phyloP scores from a whole-genome alignment of 345 rosid genomes.

The Anacardium occidentale region DNA sequence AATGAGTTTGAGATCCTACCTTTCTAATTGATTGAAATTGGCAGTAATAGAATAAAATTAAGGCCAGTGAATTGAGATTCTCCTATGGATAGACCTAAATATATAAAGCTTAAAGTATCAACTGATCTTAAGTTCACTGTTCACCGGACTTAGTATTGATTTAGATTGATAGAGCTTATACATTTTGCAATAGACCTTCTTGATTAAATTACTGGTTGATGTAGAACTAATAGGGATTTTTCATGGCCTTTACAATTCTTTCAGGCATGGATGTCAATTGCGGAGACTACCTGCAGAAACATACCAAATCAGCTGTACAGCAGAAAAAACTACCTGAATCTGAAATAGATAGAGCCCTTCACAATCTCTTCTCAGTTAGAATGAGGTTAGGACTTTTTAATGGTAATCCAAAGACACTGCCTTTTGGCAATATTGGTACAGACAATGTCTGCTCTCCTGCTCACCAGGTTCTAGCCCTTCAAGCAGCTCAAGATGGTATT shows the following conservation, averaged over 20 bases:
- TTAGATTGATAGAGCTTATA: not conserved
- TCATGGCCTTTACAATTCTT: not conserved
- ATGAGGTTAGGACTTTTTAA: constrained; percentile 89
- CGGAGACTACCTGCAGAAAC: constrained; percentile 61
- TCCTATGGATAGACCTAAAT: too few relatives aligned
- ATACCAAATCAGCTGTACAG: constrained; percentile 63
- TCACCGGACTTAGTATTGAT: not conserved
- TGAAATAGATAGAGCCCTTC: constrained; percentile 66
- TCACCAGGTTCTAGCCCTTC: constrained; percentile 80
- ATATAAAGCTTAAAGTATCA: too few relatives aligned
- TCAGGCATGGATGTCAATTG: constrained; percentile 92
- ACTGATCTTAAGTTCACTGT: not conserved
- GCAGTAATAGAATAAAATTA: not conserved
- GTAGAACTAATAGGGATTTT: not conserved
- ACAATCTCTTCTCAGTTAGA: constrained; percentile 70
- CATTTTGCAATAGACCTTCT: not conserved
- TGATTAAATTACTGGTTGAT: not conserved
- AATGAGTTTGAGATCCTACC: not conserved
- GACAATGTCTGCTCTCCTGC: constrained; percentile 61
- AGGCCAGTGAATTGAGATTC: not conserved
- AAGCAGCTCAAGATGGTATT: constrained; percentile 81
- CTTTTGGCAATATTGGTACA: constrained; percentile 63
- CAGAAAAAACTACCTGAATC: constrained; percentile 59
- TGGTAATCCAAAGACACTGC: constrained; percentile 58
- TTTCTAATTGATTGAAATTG: not conserved